Percentiles rank a stretch among this genome's conserved stretches.
Conservation (phyloP, 495 filamentous ascomycete species). For the Lindgomyces ingoldianus region DNA sequence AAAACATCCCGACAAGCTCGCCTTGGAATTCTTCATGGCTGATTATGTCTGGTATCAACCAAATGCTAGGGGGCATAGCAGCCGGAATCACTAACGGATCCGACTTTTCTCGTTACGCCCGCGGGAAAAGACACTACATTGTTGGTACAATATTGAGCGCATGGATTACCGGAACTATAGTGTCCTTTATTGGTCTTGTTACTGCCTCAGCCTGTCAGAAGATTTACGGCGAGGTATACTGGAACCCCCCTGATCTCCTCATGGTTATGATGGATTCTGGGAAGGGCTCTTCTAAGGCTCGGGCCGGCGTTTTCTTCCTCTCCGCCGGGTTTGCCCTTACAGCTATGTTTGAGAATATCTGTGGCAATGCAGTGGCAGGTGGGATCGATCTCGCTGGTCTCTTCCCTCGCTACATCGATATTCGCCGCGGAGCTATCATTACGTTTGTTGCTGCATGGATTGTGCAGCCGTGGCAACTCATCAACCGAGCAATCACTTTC, state of each 20-base stretch:
- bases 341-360: slow-evolving; percentile 31
- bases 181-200: slow-evolving; percentile 41
- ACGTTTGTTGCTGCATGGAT: slow-evolving; percentile 51
- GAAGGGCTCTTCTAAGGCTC: slow-evolving; percentile 20
- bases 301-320: slow-evolving; percentile 30
- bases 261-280: slow-evolving; percentile 32
- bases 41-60: slow-evolving; percentile 47
- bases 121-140: slow-evolving; percentile 38
- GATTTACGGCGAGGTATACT: slow-evolving; percentile 48
- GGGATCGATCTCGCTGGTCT: slow-evolving; percentile 34
- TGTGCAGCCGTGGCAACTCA: slow-evolving; percentile 55
- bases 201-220: slow-evolving; percentile 42
- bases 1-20: slow-evolving; percentile 35
- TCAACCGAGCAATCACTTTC: slow-evolving; percentile 53
- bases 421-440: slow-evolving; percentile 51
- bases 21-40: slow-evolving; percentile 37
- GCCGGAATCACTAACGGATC: slow-evolving; percentile 49
- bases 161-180: slow-evolving; percentile 15
- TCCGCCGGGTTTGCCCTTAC: slow-evolving; percentile 27
- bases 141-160: slow-evolving; percentile 37
- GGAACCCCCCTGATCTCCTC: slow-evolving; percentile 26
- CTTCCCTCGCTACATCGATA: slow-evolving; percentile 54
- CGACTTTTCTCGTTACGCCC: slow-evolving; percentile 47
- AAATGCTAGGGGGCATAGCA: slow-evolving; percentile 40
- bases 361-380: slow-evolving; percentile 24